phyloP scores from a whole-genome alignment of 352 stramenopile genomes.

The Thraustochytrium striatum region DNA sequence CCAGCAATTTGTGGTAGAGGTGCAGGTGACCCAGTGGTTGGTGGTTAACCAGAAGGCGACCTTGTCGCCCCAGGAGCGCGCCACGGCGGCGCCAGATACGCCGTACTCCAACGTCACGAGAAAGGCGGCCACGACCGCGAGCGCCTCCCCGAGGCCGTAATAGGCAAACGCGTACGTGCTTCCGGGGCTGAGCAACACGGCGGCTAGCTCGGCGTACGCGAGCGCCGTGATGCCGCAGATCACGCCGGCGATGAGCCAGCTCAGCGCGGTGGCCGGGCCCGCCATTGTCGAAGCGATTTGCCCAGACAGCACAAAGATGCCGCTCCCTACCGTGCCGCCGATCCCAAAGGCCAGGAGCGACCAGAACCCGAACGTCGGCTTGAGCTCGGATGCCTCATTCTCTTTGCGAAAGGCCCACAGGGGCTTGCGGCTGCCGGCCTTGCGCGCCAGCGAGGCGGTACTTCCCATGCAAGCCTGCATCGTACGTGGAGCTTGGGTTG shows the following conservation, averaged over 20 bases:
- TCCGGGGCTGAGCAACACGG: slow-evolving; percentile 74
- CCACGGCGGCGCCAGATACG: slow-evolving; percentile 80
- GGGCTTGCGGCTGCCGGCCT: slow-evolving; percentile 54
- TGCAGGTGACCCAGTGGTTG: slow-evolving; percentile 59
- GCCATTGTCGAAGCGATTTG: slow-evolving; percentile 60
- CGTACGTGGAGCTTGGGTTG: too few species aligned
- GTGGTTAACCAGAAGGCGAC: slow-evolving; percentile 67
- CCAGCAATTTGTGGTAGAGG: slow-evolving; percentile 58
- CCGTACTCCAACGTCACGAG: slow-evolving; percentile 84
- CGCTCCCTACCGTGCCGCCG: slow-evolving; percentile 4
- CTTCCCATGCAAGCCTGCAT: too few species aligned
- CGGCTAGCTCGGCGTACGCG: slow-evolving; percentile 80
- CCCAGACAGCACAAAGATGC: slow-evolving; percentile 37
- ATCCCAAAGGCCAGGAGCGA: slow-evolving; percentile 26
- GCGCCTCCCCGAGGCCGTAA: slow-evolving; percentile 59
- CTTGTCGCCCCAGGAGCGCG: slow-evolving; percentile 81
- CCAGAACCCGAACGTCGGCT: neutral
- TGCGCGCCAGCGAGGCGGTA: too few species aligned
- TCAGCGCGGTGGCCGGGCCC: slow-evolving; percentile 75
- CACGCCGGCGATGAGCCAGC: slow-evolving; percentile 76
- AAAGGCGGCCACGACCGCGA: slow-evolving; percentile 78
- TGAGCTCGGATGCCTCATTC: too few species aligned
- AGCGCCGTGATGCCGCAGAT: slow-evolving; percentile 83
- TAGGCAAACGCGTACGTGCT: slow-evolving; percentile 81
- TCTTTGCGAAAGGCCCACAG: slow-evolving; percentile 53